Evolutionary conservation across 345 rosid species (phyloP).

Genomic region (Cardamine chenopodiifolia): DNA sequence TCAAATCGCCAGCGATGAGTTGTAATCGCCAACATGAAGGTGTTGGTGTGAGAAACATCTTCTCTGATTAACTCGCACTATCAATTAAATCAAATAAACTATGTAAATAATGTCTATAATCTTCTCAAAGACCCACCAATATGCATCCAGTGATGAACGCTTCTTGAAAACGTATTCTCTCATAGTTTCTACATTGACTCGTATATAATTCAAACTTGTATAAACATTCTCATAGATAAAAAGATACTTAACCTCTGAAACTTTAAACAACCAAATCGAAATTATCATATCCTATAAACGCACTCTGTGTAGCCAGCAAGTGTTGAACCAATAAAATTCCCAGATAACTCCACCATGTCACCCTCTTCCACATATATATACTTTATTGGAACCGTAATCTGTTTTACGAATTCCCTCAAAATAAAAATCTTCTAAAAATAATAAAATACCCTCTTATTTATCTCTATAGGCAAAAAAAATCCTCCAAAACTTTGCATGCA

Average conservation of each 20-base stretch:
- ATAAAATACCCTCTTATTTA: constrained; percentile 12
- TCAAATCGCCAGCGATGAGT: neutral
- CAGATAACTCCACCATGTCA: constrained; percentile 18
- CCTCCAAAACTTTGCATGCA: constrained; percentile 40
- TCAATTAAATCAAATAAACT: neutral
- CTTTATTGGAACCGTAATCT: constrained; percentile 39
- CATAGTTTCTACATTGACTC: neutral
- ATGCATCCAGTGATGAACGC: neutral
- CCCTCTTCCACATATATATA: constrained; percentile 29
- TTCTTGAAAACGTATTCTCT: constrained; percentile 8
- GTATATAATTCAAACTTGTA: neutral
- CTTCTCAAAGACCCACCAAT: neutral
- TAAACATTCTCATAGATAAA: neutral
- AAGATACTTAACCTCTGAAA: constrained; percentile 14
- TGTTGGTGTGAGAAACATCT: neutral
- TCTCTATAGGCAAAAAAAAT: constrained; percentile 24
- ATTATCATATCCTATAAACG: constrained; percentile 8
- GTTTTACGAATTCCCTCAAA: constrained; percentile 25
- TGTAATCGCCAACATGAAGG: no score
- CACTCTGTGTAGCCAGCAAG: neutral
- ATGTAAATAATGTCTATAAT: neutral
- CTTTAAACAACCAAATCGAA: constrained; percentile 22
- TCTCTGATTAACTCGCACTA: neutral
- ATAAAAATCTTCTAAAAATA: constrained; percentile 8
- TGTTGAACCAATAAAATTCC: constrained; percentile 24